Evolutionary conservation across 2,329 filamentous ascomycete genomes (phyloP), one percentile per base, ranked within the genome.

Genomic region (Torrubiellomyces zombiae): DNA sequence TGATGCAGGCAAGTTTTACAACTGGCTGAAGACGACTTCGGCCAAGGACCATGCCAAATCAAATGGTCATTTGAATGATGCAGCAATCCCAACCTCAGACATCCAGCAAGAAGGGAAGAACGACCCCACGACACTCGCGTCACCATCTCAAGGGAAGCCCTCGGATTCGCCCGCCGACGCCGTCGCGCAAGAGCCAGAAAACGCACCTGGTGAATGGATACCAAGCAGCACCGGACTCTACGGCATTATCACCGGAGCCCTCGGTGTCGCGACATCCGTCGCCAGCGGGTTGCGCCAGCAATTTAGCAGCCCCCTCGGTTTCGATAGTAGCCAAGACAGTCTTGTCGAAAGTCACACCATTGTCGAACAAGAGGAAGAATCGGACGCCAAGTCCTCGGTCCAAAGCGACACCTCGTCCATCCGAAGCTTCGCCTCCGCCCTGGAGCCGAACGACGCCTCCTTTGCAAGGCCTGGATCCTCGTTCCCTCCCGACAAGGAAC

Each of bases 1-100:
- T 20, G 83, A 92, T 45, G 77, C 82, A 0, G 64, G 65, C 26
- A 89, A 85, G 47, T 91, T 92, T 37, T 46, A 89, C 9, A 67
- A 82, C 29, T 92, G 83, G 83, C 40, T 67, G 16, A 53, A 53
- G 6, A 44, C 55, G 4, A 56, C 54, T 31, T 44, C 45, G 7
- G 35, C 45, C 9, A 43, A 51, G 4, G n/a, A n/a, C n/a, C n/a
- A n/a, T n/a, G n/a, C n/a, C n/a, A n/a, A n/a, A n/a, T n/a, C n/a
- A n/a, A n/a, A n/a, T n/a, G n/a, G n/a, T n/a, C n/a, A n/a, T n/a
- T n/a, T n/a, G n/a, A n/a, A n/a, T n/a, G n/a, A n/a, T n/a, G n/a
- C n/a, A n/a, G n/a, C n/a, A n/a, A n/a, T n/a, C n/a, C n/a, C n/a
- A n/a, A n/a, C n/a, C n/a, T n/a, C n/a, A n/a, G n/a, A n/a, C n/a